These are phyloP conservation scores for Canavalia gladiata DNA, from an alignment of 306 rosid genomes.

Conservation along the genomic window DNA sequence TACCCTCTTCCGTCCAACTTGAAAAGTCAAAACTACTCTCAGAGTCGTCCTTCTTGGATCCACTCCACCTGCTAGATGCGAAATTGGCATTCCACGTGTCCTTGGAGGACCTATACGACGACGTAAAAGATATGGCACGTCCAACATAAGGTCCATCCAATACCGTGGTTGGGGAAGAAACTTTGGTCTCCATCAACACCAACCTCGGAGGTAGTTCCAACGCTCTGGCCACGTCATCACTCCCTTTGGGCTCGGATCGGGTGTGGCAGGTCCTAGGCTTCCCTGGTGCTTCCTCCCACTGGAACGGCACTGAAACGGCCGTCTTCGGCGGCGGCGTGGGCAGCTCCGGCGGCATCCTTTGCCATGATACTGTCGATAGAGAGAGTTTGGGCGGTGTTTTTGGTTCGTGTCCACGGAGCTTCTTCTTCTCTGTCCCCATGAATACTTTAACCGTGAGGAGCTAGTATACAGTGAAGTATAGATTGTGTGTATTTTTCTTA, in stretches of 20 bases:
- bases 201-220: constrained; percentile 90
- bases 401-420: not conserved
- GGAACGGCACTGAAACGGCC: constrained; percentile 72
- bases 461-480: not conserved
- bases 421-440: constrained; percentile 40
- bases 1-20: constrained; percentile 10
- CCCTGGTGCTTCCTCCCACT: constrained; percentile 96
- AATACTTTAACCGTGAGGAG: constrained; percentile 24
- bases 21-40: constrained; percentile 60
- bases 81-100: constrained; percentile 42
- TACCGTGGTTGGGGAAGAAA: constrained; percentile 73
- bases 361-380: constrained; percentile 46
- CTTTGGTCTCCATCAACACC: constrained; percentile 44
- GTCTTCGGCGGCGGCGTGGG: constrained; percentile 64
- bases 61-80: constrained; percentile 75
- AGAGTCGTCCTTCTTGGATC: constrained; percentile 58
- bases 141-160: constrained; percentile 74
- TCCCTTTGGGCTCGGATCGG: constrained; percentile 37
- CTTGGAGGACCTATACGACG: constrained; percentile 50
- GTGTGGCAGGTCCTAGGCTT: constrained; percentile 60
- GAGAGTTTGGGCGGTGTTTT: constrained; percentile 55
- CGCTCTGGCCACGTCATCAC: constrained; percentile 51
- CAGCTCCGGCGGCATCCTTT: constrained; percentile 48
- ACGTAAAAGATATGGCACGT: constrained; percentile 61
- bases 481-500: constrained; percentile 36